phyloP scores from a whole-genome alignment of 306 rosid species.

The Arachis stenosperma region DNA sequence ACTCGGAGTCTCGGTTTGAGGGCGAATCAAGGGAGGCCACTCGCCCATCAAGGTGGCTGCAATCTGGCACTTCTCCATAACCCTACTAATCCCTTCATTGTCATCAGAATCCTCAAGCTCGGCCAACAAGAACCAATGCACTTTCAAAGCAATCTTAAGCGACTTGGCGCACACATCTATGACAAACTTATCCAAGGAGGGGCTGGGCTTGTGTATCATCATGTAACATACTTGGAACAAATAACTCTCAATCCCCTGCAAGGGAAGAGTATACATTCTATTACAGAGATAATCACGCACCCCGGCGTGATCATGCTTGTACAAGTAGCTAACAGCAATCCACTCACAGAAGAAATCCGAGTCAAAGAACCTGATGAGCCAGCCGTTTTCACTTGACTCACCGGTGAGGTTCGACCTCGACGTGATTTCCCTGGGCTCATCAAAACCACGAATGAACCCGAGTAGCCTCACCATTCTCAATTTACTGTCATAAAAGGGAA shows the following conservation, averaged over 20 bases:
- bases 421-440: constrained; percentile 88
- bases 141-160: constrained; percentile 89
- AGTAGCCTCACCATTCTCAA: constrained; percentile 87
- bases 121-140: constrained; percentile 91
- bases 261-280: constrained; percentile 94
- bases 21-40: constrained; percentile 77
- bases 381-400: constrained; percentile 91
- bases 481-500: constrained; percentile 51
- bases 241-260: constrained; percentile 92
- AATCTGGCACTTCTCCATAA: constrained; percentile 88
- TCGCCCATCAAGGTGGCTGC: constrained; percentile 95
- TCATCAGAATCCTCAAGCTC: constrained; percentile 98
- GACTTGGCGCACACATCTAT: constrained; percentile 92
- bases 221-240: constrained; percentile 96
- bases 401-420: constrained; percentile 62
- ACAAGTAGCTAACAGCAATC: constrained; percentile 98
- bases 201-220: constrained; percentile 97
- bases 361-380: constrained; percentile 98
- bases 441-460: constrained; percentile 68
- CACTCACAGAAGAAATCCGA: constrained; percentile 98
- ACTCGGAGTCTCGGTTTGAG: constrained; percentile 58
- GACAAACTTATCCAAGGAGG: constrained; percentile 91
- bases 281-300: constrained; percentile 97
- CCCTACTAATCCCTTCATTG: constrained; percentile 87
- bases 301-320: constrained; percentile 95